Evolutionary conservation across 345 rosid species (phyloP), one percentile per base, ranked within the genome.

Genomic region (Clarkia xantiana): DNA sequence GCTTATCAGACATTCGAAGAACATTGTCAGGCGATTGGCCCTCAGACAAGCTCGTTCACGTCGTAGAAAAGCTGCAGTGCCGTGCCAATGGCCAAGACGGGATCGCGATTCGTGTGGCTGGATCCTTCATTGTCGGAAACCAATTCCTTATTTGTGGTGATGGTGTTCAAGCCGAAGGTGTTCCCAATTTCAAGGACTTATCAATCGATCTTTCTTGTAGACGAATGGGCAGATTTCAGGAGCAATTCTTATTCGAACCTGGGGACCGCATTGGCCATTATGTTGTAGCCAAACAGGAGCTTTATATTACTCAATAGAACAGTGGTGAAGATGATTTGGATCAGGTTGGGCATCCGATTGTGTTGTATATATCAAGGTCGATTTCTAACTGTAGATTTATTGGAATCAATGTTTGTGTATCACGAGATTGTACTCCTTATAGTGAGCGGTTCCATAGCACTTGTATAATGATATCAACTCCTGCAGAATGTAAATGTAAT

Each of bases 91-190:
- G 78, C 44, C 62, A 70, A 62, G 83, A 75, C 39, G 91, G 94
- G 29, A 71, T 90, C 17, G 82, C 68, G 12, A 77, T 90, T 42
- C 94, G 95, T 2, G 89, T 83, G 6, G 72, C 71, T 0, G 95
- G 97, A 45, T 86, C 95, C n/a, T 79, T 90, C 38, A 86, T 90
- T 34, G 52, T 72, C 0, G 97, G 97, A 48, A 77, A 86, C 49
- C 94, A 86, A 62, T 90, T 86, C 65, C 79, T 90, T 49, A 86
- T 90, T 3, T 90, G 97, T 41, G 97, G 97, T 9, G 88, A 86
- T 51, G 94, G 97, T 38, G 57, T 90, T 62, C 95, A 90, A 64
- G 94, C 72, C 14, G 94, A 90, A 58, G 97, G 95, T 45, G 67
- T 81, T 74, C 91, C 91, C 0, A 77, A 79, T 76, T 71, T 86